These are phyloP conservation scores for Heterobasidion occidentale DNA, from an alignment of 1,284 basidiomycete genomes.

Conservation along the genomic window DNA sequence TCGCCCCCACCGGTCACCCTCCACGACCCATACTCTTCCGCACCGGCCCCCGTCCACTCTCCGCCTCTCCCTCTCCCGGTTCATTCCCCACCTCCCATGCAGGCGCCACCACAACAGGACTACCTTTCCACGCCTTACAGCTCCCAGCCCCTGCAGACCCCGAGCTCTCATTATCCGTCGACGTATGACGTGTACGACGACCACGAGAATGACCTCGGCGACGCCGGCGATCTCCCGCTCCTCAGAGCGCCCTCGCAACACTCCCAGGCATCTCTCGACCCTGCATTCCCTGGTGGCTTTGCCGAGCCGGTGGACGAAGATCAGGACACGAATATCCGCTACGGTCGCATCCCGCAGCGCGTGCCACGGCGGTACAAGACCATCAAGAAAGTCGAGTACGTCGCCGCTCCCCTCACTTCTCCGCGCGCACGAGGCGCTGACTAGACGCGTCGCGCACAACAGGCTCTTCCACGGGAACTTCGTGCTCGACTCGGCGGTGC, in stretches of 20 bases:
- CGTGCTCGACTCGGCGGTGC: constrained; percentile 79
- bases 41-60: constrained; percentile 1
- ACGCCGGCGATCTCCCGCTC: constrained; percentile 59
- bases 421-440: background rate
- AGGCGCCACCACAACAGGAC: constrained; percentile 1
- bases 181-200: constrained; percentile 35
- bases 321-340: constrained; percentile 55
- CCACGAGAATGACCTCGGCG: constrained; percentile 29
- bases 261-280: constrained; percentile 28
- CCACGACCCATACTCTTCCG: constrained; percentile 4
- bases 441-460: constrained; percentile 47
- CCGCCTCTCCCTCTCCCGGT: constrained; percentile 1
- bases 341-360: constrained; percentile 81
- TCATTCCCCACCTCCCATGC: background rate
- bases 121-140: background rate
- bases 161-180: constrained; percentile 3
- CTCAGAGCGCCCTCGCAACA: constrained; percentile 23
- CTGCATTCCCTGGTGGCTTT: constrained; percentile 14
- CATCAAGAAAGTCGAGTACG: constrained; percentile 33
- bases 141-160: background rate
- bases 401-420: background rate
- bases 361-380: constrained; percentile 68
- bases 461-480: constrained; percentile 63
- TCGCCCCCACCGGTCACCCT: constrained; percentile 5
- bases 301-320: constrained; percentile 20